Evolutionary conservation across 1,284 basidiomycete species (phyloP).

Genomic region (Tremellales sp.): DNA sequence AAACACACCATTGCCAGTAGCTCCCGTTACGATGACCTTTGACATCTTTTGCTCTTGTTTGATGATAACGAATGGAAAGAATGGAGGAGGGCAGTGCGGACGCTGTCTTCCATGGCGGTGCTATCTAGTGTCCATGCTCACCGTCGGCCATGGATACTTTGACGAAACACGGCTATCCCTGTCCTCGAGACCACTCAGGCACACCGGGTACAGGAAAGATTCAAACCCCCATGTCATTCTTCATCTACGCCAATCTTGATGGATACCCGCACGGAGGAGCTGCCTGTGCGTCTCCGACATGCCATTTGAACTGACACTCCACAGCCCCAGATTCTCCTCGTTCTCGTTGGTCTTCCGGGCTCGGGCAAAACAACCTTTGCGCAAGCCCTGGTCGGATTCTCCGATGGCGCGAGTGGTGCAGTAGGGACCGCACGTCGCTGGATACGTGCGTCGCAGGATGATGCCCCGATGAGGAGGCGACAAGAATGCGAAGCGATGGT

Average conservation of each 20-base stretch:
- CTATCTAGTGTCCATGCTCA: too few relatives aligned
- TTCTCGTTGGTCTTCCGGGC: slow-evolving; percentile 45
- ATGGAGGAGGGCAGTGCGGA: not conserved
- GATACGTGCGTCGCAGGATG: slow-evolving; percentile 47
- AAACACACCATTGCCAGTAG: slow-evolving; percentile 29
- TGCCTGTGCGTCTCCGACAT: not conserved
- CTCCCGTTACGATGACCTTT: slow-evolving; percentile 31
- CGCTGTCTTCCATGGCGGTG: too few relatives aligned
- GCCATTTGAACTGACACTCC: not conserved
- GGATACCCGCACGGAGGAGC: too few relatives aligned
- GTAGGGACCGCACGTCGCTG: slow-evolving; percentile 19
- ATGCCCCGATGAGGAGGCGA: slow-evolving; percentile 33
- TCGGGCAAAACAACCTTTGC: slow-evolving; percentile 45
- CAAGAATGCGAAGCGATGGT: slow-evolving; percentile 43
- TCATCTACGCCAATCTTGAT: too few relatives aligned
- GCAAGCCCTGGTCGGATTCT: slow-evolving; percentile 22
- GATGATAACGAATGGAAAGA: not conserved
- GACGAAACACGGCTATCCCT: too few relatives aligned
- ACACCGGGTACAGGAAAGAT: too few relatives aligned
- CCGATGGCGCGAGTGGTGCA: not conserved
- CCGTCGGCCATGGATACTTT: too few relatives aligned
- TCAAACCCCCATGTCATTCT: too few relatives aligned
- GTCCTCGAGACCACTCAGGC: too few relatives aligned
- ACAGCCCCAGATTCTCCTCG: slow-evolving; percentile 33
- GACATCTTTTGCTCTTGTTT: slow-evolving; percentile 14